Percentiles rank a stretch among this genome's conserved stretches.
These are phyloP conservation scores for Ambispora gerdemannii DNA, from an alignment of 192 early-diverging fungal genomes.

Conservation along the genomic window DNA sequence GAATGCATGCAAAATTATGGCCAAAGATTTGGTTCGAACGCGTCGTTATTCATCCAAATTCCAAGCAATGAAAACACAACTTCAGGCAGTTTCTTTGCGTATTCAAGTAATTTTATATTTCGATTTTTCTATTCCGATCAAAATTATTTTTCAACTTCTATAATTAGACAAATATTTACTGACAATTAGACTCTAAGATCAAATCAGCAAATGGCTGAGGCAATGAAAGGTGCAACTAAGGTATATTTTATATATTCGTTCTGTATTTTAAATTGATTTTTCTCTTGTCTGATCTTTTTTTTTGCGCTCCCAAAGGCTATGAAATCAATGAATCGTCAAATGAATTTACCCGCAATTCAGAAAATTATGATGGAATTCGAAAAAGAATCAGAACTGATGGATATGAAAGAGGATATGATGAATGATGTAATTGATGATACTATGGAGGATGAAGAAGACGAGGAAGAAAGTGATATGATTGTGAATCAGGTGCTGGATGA, in stretches of 20 bases:
- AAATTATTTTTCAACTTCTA: not conserved
- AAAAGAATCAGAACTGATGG: conserved; percentile 91
- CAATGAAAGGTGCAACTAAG: conserved; percentile 92
- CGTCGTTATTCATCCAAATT: conserved; percentile 93
- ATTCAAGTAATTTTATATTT: conserved; percentile 66
- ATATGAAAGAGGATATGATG: conserved; percentile 99
- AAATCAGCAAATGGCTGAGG: conserved; percentile 94
- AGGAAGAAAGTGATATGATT: conserved; percentile 85
- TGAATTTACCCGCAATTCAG: conserved; percentile 91
- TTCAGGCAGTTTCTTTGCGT: conserved; percentile 84
- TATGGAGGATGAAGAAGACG: conserved; percentile 93
- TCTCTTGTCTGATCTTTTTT: not conserved
- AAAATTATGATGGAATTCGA: conserved; percentile 99
- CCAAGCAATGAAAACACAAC: conserved; percentile 90
- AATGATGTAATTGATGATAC: conserved; percentile 95
- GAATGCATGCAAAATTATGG: conserved; percentile 92
- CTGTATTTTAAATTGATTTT: not conserved
- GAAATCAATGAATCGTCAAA: conserved; percentile 89
- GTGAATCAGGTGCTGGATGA: conserved; percentile 95
- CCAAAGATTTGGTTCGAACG: conserved; percentile 95
- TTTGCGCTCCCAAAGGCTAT: conserved; percentile 60
- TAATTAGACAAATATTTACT: conserved; percentile 11
- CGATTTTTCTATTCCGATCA: not conserved
- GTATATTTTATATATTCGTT: conserved; percentile 33
- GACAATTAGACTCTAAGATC: conserved; percentile 80